phyloP scores from a whole-genome alignment of 768 basidiomycete genomes.

The Gelatoporia subvermispora region DNA sequence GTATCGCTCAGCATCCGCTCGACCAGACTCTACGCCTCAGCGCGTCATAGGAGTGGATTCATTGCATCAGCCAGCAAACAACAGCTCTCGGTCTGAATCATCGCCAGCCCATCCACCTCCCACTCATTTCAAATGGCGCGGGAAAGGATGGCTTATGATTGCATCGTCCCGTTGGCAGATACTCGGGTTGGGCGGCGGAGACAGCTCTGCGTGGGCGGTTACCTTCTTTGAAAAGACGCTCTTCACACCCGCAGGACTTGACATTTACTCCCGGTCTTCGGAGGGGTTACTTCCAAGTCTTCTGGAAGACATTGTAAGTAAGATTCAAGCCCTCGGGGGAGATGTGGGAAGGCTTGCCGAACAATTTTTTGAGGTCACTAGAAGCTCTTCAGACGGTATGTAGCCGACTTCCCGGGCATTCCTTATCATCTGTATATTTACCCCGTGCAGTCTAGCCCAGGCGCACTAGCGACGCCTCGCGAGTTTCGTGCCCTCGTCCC shows the following conservation, averaged over 20 bases:
- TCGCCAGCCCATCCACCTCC: neutral
- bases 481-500: too few relatives aligned
- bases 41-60: constrained; percentile 28
- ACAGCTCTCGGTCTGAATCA: neutral
- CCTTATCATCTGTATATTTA: too few relatives aligned
- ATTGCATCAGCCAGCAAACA: neutral
- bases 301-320: constrained; percentile 11
- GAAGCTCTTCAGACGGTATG: constrained; percentile 5
- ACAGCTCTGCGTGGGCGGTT: constrained; percentile 17
- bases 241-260: constrained; percentile 40
- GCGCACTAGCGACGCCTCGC: too few relatives aligned
- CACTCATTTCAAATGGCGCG: constrained; percentile 33
- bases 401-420: too few relatives aligned
- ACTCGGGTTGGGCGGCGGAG: constrained; percentile 23
- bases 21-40: constrained; percentile 19
- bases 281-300: constrained; percentile 11
- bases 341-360: constrained; percentile 16
- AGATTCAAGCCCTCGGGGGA: constrained; percentile 15
- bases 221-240: constrained; percentile 38
- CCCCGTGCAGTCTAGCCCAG: too few relatives aligned
- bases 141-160: constrained; percentile 31
- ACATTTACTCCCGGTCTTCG: constrained; percentile 29
- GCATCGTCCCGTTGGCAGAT: constrained; percentile 37
- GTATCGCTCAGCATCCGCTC: constrained; percentile 25
- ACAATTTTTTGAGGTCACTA: constrained; percentile 19